Percentiles rank a stretch among this genome's conserved stretches.
These are phyloP conservation scores for Ustilago tritici DNA, from an alignment of 1,284 basidiomycete species.

Conservation along the genomic window DNA sequence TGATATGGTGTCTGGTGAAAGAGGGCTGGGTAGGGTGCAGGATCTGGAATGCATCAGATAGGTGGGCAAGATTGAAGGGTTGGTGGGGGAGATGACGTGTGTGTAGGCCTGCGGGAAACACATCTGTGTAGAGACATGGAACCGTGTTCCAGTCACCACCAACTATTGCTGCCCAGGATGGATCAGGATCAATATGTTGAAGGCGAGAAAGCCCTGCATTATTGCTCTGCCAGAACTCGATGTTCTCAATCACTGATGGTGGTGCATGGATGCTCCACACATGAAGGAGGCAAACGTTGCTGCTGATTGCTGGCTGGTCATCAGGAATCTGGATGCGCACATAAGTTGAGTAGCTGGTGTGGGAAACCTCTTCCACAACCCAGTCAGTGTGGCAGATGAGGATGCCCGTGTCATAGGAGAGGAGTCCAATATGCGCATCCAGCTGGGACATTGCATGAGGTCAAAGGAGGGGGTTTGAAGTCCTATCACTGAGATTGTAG, in stretches of 20 bases:
- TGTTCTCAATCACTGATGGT: neutral
- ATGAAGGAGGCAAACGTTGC: slow-evolving; percentile 5
- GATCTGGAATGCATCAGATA: slow-evolving; percentile 7
- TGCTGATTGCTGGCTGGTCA: slow-evolving; percentile 1
- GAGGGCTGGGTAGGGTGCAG: slow-evolving; percentile 1
- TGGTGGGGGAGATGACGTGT: neutral
- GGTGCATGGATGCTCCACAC: slow-evolving; percentile 18
- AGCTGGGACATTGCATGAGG: neutral
- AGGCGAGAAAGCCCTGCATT: neutral
- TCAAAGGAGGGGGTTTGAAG: slow-evolving; percentile 6
- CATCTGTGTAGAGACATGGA: neutral
- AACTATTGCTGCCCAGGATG: neutral
- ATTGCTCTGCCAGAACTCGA: slow-evolving; percentile 7
- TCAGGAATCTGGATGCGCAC: neutral
- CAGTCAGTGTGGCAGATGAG: slow-evolving; percentile 7
- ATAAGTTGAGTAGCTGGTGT: neutral
- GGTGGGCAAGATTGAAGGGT: neutral
- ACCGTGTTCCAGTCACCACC: slow-evolving; percentile 19
- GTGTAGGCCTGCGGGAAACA: neutral
- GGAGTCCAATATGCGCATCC: neutral
- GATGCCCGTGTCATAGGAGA: slow-evolving; percentile 8
- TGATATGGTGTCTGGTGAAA: slow-evolving; percentile 13
- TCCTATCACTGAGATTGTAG: neutral
- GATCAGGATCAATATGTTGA: neutral
- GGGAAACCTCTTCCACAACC: neutral